Base-by-base conservation (phyloP, 192 early-diverging fungal genomes). In the Oehlia diaphana region DNA sequence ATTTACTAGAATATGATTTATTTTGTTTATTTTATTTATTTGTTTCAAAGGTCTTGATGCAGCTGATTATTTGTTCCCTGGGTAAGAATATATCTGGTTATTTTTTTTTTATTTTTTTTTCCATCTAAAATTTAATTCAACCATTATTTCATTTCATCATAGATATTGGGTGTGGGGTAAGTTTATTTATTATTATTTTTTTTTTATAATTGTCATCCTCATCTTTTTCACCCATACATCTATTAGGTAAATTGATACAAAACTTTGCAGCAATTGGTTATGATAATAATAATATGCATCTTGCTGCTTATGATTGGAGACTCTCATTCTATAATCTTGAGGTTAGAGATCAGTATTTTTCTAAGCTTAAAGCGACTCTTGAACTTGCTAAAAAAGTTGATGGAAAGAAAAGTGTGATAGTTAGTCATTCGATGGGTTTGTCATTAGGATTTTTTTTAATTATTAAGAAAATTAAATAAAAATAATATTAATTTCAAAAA, bases 301-400 rank as follows among this genome's bases (percentile, higher is more conserved):
- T 97, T 62, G 95, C 95, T 0, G 83, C 93, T 1, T 97, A 97
- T 81, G 95, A 97, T 87, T 97, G 96, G 95, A 89, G 96, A 47
- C 82, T 98, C 64, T 89, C 92, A 1, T 92, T 93, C 68, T 63
- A 78, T 37, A 94, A 96, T 68, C 84, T 97, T 3, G 94, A 98
- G 80, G 84, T 82, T 10, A 88, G 96, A 19, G 96, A 98, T 80
- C 83, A 89, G 44, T 97, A 93, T 81, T 97, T 95, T 69, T 92
- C 95, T 9, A 85, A 86, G 10, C 90, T 98, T 19, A 93, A 95
- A 80, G 37, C 83, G 9, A 89, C 80, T 9, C 89, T 98, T 72
- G 96, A 98, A 82, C 62, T 89, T 2, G 78, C 85, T 13, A 80
- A 85, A 44, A 85, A 83, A 21, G 64, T 83, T 2, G 69, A 83